Percentiles rank a stretch among this genome's conserved stretches.
phyloP scores from a whole-genome alignment of 2,329 filamentous ascomycete genomes.

The Ophiostoma perfectum region DNA sequence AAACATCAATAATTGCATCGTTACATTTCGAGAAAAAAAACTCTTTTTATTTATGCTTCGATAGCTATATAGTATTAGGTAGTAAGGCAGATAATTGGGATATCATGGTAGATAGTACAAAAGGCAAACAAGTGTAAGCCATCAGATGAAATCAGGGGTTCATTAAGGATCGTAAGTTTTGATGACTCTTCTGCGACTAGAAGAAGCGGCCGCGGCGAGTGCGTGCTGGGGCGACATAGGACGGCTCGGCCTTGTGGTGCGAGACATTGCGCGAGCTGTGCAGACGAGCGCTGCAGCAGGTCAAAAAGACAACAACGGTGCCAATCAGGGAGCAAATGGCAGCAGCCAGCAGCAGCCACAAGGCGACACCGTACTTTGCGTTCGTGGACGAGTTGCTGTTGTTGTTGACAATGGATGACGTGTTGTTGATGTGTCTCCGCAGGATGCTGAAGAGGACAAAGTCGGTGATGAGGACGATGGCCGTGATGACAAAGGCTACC shows the following conservation, averaged over 20 bases:
- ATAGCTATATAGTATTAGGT: background rate
- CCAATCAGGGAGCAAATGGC: constrained; percentile 52
- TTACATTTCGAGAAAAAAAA: no score
- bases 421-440: constrained; percentile 49
- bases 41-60: no score
- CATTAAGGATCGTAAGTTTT: constrained; percentile 3
- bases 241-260: constrained; percentile 31
- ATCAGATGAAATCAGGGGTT: background rate
- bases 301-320: constrained; percentile 54
- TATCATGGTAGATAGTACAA: background rate
- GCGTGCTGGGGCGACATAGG: constrained; percentile 24
- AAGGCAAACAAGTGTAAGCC: background rate
- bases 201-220: constrained; percentile 26
- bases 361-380: constrained; percentile 47
- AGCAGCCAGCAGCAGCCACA: constrained; percentile 56
- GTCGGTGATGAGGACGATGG: constrained; percentile 49
- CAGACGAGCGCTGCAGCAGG: constrained; percentile 52
- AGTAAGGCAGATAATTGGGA: background rate
- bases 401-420: constrained; percentile 40
- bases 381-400: background rate
- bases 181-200: constrained; percentile 5
- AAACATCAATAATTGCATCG: no score
- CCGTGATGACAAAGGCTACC: constrained; percentile 45
- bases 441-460: constrained; percentile 54
- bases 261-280: constrained; percentile 32